Percentiles rank a stretch among this genome's conserved stretches.
Conservation (phyloP, 371 early-diverging fungal genomes). For the Apophysomyces variabilis region DNA sequence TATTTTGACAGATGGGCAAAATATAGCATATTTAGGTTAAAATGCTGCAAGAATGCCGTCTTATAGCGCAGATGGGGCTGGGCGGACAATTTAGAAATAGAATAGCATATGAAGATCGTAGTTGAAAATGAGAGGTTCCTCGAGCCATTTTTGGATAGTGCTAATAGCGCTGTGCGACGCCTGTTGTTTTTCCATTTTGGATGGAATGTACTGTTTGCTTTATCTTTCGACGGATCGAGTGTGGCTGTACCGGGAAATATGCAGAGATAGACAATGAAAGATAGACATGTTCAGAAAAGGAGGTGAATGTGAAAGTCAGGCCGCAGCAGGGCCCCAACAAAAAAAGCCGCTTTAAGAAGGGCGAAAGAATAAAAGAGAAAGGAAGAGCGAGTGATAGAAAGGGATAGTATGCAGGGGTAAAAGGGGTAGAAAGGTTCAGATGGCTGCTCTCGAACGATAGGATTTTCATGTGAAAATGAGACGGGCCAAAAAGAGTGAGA, state of each 20-base stretch:
- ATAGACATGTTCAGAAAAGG: background rate
- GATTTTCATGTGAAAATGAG: background rate
- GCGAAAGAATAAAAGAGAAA: background rate
- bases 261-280: conserved; percentile 1
- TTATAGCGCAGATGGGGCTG: too few relatives aligned
- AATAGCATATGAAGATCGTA: too few relatives aligned
- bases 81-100: too few relatives aligned
- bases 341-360: background rate
- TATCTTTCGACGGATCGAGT: background rate
- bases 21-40: too few relatives aligned
- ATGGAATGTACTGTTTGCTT: background rate
- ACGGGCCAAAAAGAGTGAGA: background rate
- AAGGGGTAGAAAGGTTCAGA: background rate
- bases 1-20: too few relatives aligned
- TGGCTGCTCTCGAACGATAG: background rate
- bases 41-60: too few relatives aligned
- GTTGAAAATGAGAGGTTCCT: too few relatives aligned
- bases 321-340: background rate
- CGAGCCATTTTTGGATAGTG: too few relatives aligned
- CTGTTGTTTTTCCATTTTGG: background rate
- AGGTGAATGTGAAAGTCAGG: background rate
- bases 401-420: background rate
- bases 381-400: background rate
- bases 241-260: background rate
- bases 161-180: too few relatives aligned